Percentiles rank a stretch among this genome's conserved stretches.
Evolutionary conservation across 345 rosid genomes (phyloP).

Genomic region (Hypericum perforatum): DNA sequence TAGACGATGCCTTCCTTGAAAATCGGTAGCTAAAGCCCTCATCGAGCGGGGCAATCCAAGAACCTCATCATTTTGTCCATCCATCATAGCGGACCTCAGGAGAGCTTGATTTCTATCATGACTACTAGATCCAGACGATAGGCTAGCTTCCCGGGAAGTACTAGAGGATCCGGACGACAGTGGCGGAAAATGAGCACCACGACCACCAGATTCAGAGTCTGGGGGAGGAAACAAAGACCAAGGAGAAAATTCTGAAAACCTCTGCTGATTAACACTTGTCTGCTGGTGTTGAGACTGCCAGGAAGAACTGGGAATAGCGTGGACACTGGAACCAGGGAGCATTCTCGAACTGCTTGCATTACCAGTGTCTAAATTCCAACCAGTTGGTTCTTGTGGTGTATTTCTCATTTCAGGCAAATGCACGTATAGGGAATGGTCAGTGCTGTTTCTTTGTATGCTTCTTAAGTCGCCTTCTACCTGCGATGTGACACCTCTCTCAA

Average conservation of each 20-base stretch:
- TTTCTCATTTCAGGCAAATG: slow-evolving; percentile 43
- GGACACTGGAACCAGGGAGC: slow-evolving; percentile 40
- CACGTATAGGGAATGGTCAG: slow-evolving; percentile 46
- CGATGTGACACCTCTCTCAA: slow-evolving; percentile 35
- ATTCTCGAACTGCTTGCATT: slow-evolving; percentile 25
- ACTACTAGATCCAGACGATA: slow-evolving; percentile 36
- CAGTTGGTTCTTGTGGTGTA: slow-evolving; percentile 46
- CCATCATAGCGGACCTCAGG: slow-evolving; percentile 41
- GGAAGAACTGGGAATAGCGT: slow-evolving; percentile 34
- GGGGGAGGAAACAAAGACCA: slow-evolving; percentile 62
- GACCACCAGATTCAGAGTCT: slow-evolving; percentile 49
- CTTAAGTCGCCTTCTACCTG: slow-evolving; percentile 41
- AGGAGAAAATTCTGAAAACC: slow-evolving; percentile 47
- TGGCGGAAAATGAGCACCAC: slow-evolving; percentile 38
- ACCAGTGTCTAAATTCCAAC: slow-evolving; percentile 55
- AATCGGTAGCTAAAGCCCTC: slow-evolving; percentile 55
- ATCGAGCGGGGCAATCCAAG: slow-evolving; percentile 47
- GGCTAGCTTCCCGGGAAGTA: slow-evolving; percentile 38
- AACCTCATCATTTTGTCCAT: slow-evolving; percentile 44
- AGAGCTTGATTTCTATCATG: slow-evolving; percentile 41
- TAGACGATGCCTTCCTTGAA: slow-evolving; percentile 57
- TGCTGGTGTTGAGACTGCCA: slow-evolving; percentile 42
- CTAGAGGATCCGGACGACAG: slow-evolving; percentile 47
- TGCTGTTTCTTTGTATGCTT: slow-evolving; percentile 37
- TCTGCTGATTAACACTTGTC: slow-evolving; percentile 31